phyloP scores from a whole-genome alignment of 257 asterid species.

The Coffea eugenioides region DNA sequence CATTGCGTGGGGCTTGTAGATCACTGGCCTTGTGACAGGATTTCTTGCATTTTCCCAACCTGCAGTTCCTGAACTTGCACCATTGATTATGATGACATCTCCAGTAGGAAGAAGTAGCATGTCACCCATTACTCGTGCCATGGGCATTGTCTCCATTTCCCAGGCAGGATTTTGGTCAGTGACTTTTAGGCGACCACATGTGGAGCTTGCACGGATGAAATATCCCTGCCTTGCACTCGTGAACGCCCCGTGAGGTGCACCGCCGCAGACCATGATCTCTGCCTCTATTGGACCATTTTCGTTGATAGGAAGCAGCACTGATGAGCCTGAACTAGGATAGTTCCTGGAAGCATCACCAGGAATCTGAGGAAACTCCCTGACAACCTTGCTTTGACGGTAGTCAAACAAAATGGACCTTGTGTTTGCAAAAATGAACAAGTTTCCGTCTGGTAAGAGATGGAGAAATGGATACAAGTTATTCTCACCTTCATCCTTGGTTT shows the following conservation, averaged over 20 bases:
- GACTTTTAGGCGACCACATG: conserved; percentile 54
- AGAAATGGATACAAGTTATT: conserved; percentile 71
- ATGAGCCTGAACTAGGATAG: conserved; percentile 75
- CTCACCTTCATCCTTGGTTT: conserved; percentile 50
- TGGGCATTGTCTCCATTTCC: conserved; percentile 64
- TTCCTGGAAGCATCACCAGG: conserved; percentile 52
- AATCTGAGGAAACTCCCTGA: conserved; percentile 45
- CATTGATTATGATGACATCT: conserved; percentile 51
- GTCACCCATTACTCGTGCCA: conserved; percentile 68
- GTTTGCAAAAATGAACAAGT: conserved; percentile 60
- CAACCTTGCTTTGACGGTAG: conserved; percentile 30
- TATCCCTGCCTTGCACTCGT: conserved; percentile 19
- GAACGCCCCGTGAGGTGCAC: conserved; percentile 41
- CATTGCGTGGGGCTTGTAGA: conserved; percentile 33
- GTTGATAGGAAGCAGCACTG: conserved; percentile 58
- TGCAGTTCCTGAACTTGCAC: conserved; percentile 58
- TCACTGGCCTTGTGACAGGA: conserved; percentile 49
- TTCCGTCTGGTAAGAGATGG: conserved; percentile 65
- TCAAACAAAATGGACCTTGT: conserved; percentile 45
- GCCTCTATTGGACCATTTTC: conserved; percentile 29
- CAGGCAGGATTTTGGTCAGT: conserved; percentile 34
- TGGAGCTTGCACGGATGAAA: conserved; percentile 38
- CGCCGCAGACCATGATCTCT: conserved; percentile 72
- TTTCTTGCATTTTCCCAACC: conserved; percentile 54
- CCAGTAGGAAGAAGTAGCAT: conserved; percentile 63